Conservation (phyloP, 768 basidiomycete species). For the Collybiopsis luxurians region DNA sequence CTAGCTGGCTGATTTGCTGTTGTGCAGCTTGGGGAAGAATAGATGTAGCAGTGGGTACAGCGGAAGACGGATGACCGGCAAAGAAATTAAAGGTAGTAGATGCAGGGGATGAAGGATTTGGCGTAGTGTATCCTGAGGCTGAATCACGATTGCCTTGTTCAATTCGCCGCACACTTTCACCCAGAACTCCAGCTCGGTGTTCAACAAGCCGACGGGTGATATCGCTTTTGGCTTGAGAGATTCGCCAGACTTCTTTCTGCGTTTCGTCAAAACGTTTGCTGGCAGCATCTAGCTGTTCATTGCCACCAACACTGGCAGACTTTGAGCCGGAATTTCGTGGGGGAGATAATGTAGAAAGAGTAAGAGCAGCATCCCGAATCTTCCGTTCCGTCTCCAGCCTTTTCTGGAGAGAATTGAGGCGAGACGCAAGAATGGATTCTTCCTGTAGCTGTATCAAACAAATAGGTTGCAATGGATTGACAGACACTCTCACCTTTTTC, state of each 20-base stretch:
- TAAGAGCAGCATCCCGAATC: constrained; percentile 83
- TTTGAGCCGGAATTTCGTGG: constrained; percentile 58
- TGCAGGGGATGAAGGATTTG: constrained; percentile 48
- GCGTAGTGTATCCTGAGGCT: constrained; percentile 55
- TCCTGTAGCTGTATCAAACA: constrained; percentile 48
- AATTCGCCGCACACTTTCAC: constrained; percentile 62
- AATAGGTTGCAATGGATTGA: neutral
- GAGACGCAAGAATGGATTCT: constrained; percentile 63
- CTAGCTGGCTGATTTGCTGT: constrained; percentile 49
- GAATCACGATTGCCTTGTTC: constrained; percentile 46
- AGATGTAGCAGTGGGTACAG: constrained; percentile 50
- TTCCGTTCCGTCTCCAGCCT: constrained; percentile 82
- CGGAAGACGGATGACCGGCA: constrained; percentile 72
- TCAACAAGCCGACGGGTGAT: constrained; percentile 66
- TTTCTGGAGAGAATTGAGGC: constrained; percentile 63
- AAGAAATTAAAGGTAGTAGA: constrained; percentile 52
- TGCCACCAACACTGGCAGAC: constrained; percentile 35
- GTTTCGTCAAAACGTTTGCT: constrained; percentile 67
- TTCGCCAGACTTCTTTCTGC: constrained; percentile 68
- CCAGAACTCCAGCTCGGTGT: constrained; percentile 82
- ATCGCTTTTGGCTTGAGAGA: constrained; percentile 64
- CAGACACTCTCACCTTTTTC: constrained; percentile 41
- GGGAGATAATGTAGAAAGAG: constrained; percentile 66
- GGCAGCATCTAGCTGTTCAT: constrained; percentile 72
- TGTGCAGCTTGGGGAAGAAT: constrained; percentile 35